Base-by-base conservation (phyloP, 2,329 filamentous ascomycete genomes). In the Podosphaera xanthii region DNA sequence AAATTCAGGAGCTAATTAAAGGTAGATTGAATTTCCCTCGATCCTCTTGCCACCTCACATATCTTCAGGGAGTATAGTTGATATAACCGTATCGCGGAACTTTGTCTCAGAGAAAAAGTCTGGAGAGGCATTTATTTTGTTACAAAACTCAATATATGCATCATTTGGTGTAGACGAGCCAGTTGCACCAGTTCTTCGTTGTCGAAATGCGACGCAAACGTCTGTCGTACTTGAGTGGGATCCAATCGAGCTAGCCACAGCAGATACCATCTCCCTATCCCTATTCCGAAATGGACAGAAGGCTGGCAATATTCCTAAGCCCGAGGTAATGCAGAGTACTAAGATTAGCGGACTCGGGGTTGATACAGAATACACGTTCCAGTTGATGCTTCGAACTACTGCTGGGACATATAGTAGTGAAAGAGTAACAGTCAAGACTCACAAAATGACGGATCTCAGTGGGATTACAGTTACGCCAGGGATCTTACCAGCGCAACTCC, bases 191-290 rank as follows among this genome's bases (percentile, higher is more conserved):
- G 72, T 86, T 57, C 81, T 98, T 42, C 87, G 89, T 68, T 94
- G 92, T 72, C 86, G 89, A 72, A 98, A 97, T 77, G 90, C 91
- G 59, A 98, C 92, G 0, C 92, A 98, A 73, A 98, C 92, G n/a
- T 94, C 87, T 35, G 85, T 97, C 53, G 92, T 98, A 44, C 85
- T 98, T 58, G 92, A 97, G 73, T 98, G 92, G 92, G 92, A 97
- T 64, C 88, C 91, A 40, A 86, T 98, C 68, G 80, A 91, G 67
- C 82, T 96, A 57, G 92, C 90, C 31, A 97, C 91, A 4, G 89
- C 92, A 63, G 88, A 92, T 69, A 78, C 97, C 62, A 84, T 92
- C 67, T 91, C 86, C 57, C 79, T 98, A 58, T 88, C 86, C 60
- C 77, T 98, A 58, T 97, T 92, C 73, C 86, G 92, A 70, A 98